Evolutionary conservation across 768 basidiomycete genomes (phyloP), one percentile per base, ranked within the genome.

Genomic region (Serpula lacrymans): DNA sequence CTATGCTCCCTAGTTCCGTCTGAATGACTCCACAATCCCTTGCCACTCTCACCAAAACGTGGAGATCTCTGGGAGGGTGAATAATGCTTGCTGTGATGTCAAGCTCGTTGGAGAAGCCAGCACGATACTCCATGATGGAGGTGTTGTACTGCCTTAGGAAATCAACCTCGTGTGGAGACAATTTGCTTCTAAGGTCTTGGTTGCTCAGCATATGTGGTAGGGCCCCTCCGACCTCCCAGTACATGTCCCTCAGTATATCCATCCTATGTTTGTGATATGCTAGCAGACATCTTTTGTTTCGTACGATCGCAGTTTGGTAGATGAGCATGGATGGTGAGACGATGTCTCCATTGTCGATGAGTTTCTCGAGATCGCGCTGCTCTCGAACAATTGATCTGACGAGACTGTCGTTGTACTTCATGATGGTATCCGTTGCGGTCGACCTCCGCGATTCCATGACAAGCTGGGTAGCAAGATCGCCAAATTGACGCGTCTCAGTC

Each of bases 231-330:
- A 82, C 77, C 10, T 78, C 68, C 95, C 95, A 98, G 65, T 90
- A 96, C 69, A 88, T 74, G 54, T 91, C 84, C 43, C 82, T 77
- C 38, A 98, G 76, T 38, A 82, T 80, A 57, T 90, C 85, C 27
- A 90, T 64, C 41, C 95, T 78, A 65, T 93, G 90, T 18, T 78
- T 68, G 62, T 97, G 91, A 64, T 98, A 99, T 0, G 91, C 92
- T 32, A 97, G 78, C 3, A 98, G 74, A 59, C 90, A 92, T n/a
- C 96, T 85, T 61, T 95, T 96, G 72, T 98, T 96, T 47, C 93
- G 80, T 28, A 83, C 72, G 51, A 95, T 85, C 26, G 89, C 82
- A 6, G 94, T 88, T 63, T 95, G 90, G 58, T 88, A 82, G 54
- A 97, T 78, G 52, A 90, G 77, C 46, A 94, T 67, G 14, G 82